Base-by-base conservation (phyloP, 176 grass and related monocot species). In the Rhynchospora pubera region DNA sequence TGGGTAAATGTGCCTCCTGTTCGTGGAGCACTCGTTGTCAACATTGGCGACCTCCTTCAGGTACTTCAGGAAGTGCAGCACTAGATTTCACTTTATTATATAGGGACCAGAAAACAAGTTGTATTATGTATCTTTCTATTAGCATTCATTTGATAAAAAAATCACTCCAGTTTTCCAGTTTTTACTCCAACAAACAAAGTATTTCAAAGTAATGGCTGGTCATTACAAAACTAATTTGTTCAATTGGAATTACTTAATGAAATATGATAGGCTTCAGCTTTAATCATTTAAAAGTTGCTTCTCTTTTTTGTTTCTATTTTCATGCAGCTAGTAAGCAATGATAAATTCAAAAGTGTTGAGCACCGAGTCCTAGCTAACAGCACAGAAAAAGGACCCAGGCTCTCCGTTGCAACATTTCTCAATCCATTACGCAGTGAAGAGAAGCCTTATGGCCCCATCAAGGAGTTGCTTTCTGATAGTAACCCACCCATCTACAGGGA, bases 371-470 rank as follows among this genome's bases (percentile, higher is more conserved):
- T 84, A 6, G 69, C 72, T 50, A 85, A 85, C 18, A 63, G 57
- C 62, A 82, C 57, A 30, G 34, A 39, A 39, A 85, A 77, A 85
- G 56, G 0, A 77, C 47, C 65, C 19, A 78, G 83, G 52, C 3
- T 78, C 59, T 85, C 83, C 5, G 55, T 77, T 24, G 83, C 83
- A 34, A 43, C 73, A 1, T 85, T 85, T 52, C 78, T 77, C 64
- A 84, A 75, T 84, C 82, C 82, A 23, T 57, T 58, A 61, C 43
- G 42, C 14, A 76, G 18, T 30, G 71, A 85, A 39, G 32, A 85
- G 42, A 77, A 77, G 39, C 83, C 83, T 30, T 85, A 85, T 51
- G 57, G 71, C 67, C 83, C 83, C 52, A 85, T 85, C 55, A 78
- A 85, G 57, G 83, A 85, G 59, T 57, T 85, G 83, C 16, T 85